These are phyloP conservation scores for Scutellaria baicalensis DNA, from an alignment of 257 asterid genomes.

Conservation along the genomic window DNA sequence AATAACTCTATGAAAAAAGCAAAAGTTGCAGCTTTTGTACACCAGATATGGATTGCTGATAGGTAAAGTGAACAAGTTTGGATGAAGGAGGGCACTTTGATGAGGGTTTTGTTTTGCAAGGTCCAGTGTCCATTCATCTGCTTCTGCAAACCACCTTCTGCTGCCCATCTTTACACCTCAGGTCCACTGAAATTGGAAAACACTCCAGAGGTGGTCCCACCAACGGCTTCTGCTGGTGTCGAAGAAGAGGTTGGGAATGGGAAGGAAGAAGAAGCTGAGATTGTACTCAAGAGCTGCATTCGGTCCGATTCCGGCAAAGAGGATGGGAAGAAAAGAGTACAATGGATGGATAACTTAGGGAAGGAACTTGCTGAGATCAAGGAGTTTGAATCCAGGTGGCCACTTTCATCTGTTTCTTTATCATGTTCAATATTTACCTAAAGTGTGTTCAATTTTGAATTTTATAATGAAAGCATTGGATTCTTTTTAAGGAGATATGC, in stretches of 20 bases:
- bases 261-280: slow-evolving; percentile 12
- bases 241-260: slow-evolving; percentile 23
- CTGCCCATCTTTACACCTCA: slow-evolving; percentile 50
- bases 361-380: slow-evolving; percentile 67
- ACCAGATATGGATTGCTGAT: slow-evolving; percentile 4
- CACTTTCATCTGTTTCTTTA: no score
- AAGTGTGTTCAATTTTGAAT: no score
- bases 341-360: slow-evolving; percentile 68
- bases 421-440: no score
- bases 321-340: slow-evolving; percentile 45
- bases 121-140: slow-evolving; percentile 76
- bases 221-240: slow-evolving; percentile 24
- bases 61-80: neutral
- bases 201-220: slow-evolving; percentile 26
- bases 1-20: neutral
- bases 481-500: no score
- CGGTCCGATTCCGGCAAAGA: slow-evolving; percentile 10
- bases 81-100: slow-evolving; percentile 61
- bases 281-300: slow-evolving; percentile 52
- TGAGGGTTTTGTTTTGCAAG: slow-evolving; percentile 80
- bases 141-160: slow-evolving; percentile 71
- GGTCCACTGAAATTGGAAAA: slow-evolving; percentile 51
- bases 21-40: neutral
- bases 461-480: no score
- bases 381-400: slow-evolving; percentile 80